phyloP scores from a whole-genome alignment of 495 filamentous ascomycete genomes.

The Penicillium paxilli region DNA sequence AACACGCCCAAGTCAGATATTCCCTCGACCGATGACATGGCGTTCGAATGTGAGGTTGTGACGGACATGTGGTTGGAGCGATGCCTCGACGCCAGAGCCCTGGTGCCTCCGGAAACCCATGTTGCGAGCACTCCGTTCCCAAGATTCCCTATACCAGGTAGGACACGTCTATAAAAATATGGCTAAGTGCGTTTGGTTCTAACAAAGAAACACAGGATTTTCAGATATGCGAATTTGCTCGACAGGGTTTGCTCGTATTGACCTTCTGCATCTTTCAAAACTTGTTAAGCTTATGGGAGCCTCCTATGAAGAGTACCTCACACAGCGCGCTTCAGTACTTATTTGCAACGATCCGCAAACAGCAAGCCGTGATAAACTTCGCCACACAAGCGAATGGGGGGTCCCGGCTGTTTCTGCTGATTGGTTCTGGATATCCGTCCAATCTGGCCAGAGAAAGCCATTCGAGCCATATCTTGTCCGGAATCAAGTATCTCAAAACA shows the following conservation, averaged over 20 bases:
- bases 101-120: slow-evolving; percentile 69
- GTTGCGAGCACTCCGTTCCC: slow-evolving; percentile 75
- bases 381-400: slow-evolving; percentile 67
- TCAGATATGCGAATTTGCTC: slow-evolving; percentile 68
- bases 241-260: slow-evolving; percentile 80
- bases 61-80: slow-evolving; percentile 94
- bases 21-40: slow-evolving; percentile 42
- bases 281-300: slow-evolving; percentile 70
- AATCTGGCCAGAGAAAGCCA: slow-evolving; percentile 48
- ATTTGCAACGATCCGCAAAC: slow-evolving; percentile 59
- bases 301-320: slow-evolving; percentile 73
- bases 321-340: slow-evolving; percentile 63
- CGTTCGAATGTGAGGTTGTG: slow-evolving; percentile 55
- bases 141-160: slow-evolving; percentile 64
- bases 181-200: no score
- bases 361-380: slow-evolving; percentile 73
- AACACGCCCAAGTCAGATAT: slow-evolving; percentile 36
- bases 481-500: slow-evolving; percentile 27
- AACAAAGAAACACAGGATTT: no score
- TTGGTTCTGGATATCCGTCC: slow-evolving; percentile 86
- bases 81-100: slow-evolving; percentile 72
- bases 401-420: slow-evolving; percentile 75
- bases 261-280: slow-evolving; percentile 80
- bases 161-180: no score
- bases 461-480: slow-evolving; percentile 49